Base-by-base conservation (phyloP, 139 green algal genomes). In the Chlorella sorokiniana region DNA sequence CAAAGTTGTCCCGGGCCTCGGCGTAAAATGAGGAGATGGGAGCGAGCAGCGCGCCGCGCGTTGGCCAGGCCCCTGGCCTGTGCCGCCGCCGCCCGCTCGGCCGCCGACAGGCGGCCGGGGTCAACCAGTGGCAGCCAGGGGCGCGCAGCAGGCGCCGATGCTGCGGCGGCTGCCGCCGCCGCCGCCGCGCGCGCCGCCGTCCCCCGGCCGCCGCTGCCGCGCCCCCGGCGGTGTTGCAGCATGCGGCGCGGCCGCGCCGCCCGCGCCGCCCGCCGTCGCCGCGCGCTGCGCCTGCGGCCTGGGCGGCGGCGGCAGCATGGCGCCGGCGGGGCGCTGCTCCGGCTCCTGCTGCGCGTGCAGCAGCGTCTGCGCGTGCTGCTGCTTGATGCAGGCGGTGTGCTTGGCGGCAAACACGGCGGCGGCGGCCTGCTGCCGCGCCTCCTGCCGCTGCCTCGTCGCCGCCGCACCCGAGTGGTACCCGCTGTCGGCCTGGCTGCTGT, bases 331-430 rank as follows among this genome's bases (percentile, higher is more conserved):
- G 18, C 22, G 71, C 71, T 48, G 71, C 51, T 68, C 27, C 71
- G 45, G 71, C 71, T 68, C 42, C 51, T 78, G 71, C 71, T 62
- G 71, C 20, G 48, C 71, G 5, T 67, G 62, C 37, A 44, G 44
- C 69, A 76, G 69, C 69, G 44, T 62, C 29, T 42, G 52, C 35
- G 51, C 71, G 31, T 78, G 71, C 71, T 78, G 71, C 51, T 78
- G 69, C 71, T 79, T 79, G 72, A 79, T 78, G 70, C 70, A 78
- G 10, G 70, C 70, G n/a, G 70, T 78, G 70, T 78, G 70, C 70
- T 78, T 44, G 25, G 70, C 70, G 20, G 72, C 72, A 79, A 79
- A 79, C 22, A 79, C 72, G 8, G 72, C 72, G 16, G 45, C 70
- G 0, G 70, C 70, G 20, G 70, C 70, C 33, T 67, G 72, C 72